Evolutionary conservation across 2,329 filamentous ascomycete genomes (phyloP), one percentile per base, ranked within the genome.

Genomic region (Cladosporium sp.): DNA sequence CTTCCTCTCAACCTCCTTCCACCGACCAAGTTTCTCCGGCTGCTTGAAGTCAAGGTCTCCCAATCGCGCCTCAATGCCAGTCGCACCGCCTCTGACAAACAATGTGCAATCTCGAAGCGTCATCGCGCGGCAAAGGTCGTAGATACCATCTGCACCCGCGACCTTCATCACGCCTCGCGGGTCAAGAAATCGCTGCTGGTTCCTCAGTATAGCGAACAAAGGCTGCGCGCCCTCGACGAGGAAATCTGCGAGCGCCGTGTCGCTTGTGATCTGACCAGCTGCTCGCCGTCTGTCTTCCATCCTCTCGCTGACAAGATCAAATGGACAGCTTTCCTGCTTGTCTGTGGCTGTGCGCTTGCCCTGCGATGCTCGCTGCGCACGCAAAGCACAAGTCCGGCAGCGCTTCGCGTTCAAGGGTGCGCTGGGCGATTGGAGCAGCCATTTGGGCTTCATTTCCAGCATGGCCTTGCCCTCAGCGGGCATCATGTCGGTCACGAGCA

Each of bases 1-100:
- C 13, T 65, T 65, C n/a, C 65, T 65, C 65, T 83, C 81, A n/a
- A 79, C 78, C 5, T 73, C 67, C 58, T 66, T 69, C 81, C 81
- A 83, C 39, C 78, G 76, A 11, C 66, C 60, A 5, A 81, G 65
- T 69, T 81, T 82, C 49, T 77, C 78, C 0, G 72, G 70, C 6
- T 76, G 76, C 69, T 83, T 83, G 68, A 80, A 75, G 64, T 83
- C 81, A 6, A 83, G 74, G 68, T 83, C 81, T 0, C 76, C 81
- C 4, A 83, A 70, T 51, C 79, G 76, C 11, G 77, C 78, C 39
- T 80, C 79, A 16, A 82, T 74, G 0, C 67, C 65, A 5, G 64
- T 51, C 5, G 62, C 67, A 30, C 67, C 68, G 18, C 54, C 60
- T 56, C 68, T 73, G 21, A 83, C 69, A 66, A 81, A 82, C 6